Evolutionary conservation across 1,284 basidiomycete species (phyloP).

Genomic region (Xerocomus nothofagi): DNA sequence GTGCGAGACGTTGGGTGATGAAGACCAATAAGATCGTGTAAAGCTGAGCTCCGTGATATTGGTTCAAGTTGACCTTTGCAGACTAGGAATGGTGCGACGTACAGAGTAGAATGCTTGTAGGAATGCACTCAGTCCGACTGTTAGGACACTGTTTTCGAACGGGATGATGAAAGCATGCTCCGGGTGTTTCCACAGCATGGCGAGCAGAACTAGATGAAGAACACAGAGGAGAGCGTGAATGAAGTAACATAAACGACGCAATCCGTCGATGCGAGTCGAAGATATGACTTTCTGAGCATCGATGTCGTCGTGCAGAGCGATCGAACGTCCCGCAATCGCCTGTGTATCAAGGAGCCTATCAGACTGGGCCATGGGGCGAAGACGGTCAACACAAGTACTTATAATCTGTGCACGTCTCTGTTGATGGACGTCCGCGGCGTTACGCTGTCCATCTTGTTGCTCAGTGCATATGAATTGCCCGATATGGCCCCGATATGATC

Average conservation of each 20-base stretch:
- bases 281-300: neutral
- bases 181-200: conserved; percentile 2
- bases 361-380: too few species aligned
- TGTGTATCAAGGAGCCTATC: neutral
- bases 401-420: too few species aligned
- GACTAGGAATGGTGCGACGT: neutral
- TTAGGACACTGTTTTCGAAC: neutral
- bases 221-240: conserved; percentile 6
- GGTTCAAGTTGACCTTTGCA: neutral
- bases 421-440: too few species aligned
- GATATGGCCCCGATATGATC: too few species aligned
- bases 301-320: neutral
- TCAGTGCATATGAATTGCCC: too few species aligned
- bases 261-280: neutral
- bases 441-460: too few species aligned
- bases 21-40: conserved; percentile 6
- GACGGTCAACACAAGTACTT: too few species aligned
- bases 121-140: conserved; percentile 8
- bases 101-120: conserved; percentile 15
- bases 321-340: neutral
- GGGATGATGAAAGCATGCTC: conserved; percentile 6
- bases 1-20: conserved; percentile 3
- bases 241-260: conserved; percentile 4
- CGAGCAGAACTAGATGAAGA: conserved; percentile 5
- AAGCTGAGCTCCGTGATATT: neutral